Percentiles rank a stretch among this genome's conserved stretches.
These are phyloP conservation scores for Cyberlindnera meyerae DNA, from an alignment of 805 yeast genomes.

Conservation along the genomic window DNA sequence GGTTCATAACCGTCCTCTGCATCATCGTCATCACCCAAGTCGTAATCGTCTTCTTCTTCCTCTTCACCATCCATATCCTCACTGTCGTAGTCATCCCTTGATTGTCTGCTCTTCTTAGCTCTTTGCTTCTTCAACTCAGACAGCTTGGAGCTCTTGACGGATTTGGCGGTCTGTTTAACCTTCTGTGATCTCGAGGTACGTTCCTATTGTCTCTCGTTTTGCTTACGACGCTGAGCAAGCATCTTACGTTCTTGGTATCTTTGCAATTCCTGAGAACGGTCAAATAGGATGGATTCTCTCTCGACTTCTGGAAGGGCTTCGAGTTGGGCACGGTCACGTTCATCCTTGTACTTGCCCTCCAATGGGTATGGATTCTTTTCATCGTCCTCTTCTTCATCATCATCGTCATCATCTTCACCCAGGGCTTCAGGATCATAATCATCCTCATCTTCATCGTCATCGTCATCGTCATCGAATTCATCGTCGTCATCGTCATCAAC, in stretches of 20 bases:
- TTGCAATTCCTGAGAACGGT: slow-evolving; percentile 89
- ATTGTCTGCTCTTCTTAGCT: slow-evolving; percentile 50
- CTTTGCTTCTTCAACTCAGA: slow-evolving; percentile 73
- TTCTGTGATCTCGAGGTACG: slow-evolving; percentile 31
- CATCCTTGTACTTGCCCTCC: slow-evolving; percentile 87
- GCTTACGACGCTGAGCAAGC: slow-evolving; percentile 75
- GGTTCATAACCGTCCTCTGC: slow-evolving; percentile 42
- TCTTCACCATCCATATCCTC: slow-evolving; percentile 42
- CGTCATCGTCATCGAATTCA: slow-evolving; percentile 30
- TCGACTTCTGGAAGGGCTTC: slow-evolving; percentile 81
- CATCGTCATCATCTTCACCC: slow-evolving; percentile 32
- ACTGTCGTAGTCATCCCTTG: slow-evolving; percentile 35
- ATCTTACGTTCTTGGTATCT: slow-evolving; percentile 78
- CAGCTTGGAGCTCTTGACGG: slow-evolving; percentile 47
- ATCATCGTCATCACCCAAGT: slow-evolving; percentile 36
- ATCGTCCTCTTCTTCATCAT: slow-evolving; percentile 34
- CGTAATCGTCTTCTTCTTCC: slow-evolving; percentile 37
- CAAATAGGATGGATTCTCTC: slow-evolving; percentile 86
- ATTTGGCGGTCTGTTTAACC: slow-evolving; percentile 28
- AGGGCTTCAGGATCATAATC: slow-evolving; percentile 40
- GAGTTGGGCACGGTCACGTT: slow-evolving; percentile 61
- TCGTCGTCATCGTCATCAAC: slow-evolving; percentile 18
- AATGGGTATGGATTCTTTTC: slow-evolving; percentile 81
- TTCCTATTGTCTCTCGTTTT: slow-evolving; percentile 37
- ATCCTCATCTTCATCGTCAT: slow-evolving; percentile 34